Conservation (phyloP, 257 asterid species). For the Anisodus acutangulus region DNA sequence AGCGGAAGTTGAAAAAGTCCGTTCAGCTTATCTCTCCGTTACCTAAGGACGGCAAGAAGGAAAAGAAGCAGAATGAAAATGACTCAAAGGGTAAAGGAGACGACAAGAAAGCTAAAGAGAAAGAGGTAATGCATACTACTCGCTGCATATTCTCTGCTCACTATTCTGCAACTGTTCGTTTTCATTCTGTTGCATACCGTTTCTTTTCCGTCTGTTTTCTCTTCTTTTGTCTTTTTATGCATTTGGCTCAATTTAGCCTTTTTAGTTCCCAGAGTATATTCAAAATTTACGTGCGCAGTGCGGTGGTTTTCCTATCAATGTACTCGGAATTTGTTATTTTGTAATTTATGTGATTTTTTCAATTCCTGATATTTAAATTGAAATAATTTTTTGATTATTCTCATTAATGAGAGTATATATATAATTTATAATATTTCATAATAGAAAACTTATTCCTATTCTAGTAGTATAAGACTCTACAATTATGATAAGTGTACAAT, state of each 20-base stretch:
- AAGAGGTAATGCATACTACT: constrained; percentile 36
- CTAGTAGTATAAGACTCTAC: no score
- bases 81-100: constrained; percentile 31
- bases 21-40: constrained; percentile 68
- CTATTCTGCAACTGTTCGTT: neutral
- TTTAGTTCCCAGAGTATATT: neutral
- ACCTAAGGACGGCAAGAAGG: constrained; percentile 38
- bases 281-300: neutral
- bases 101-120: constrained; percentile 51
- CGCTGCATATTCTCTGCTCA: neutral
- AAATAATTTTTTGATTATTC: no score
- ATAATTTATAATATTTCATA: no score
- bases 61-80: constrained; percentile 43
- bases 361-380: no score
- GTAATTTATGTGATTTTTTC: no score
- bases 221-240: neutral
- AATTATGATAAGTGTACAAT: no score
- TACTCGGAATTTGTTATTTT: neutral
- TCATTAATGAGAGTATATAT: no score
- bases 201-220: neutral
- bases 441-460: no score
- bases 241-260: neutral
- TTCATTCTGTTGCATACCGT: neutral
- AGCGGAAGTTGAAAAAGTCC: constrained; percentile 57
- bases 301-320: constrained; percentile 11